Evolutionary conservation across 106 monocot genomes (phyloP).

Genomic region (Agapanthus africanus): DNA sequence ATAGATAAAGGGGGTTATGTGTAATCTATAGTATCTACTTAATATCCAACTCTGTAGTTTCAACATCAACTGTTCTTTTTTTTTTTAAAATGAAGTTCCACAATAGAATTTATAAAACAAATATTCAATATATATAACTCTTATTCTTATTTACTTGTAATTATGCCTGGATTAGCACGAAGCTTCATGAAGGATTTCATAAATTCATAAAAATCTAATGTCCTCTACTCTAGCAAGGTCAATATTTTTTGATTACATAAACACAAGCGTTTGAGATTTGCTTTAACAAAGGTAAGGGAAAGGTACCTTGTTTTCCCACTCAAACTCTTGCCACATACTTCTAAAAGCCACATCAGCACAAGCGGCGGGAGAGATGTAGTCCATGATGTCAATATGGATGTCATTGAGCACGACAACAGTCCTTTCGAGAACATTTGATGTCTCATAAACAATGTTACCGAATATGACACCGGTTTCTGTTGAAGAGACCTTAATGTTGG

Average conservation of each 20-base stretch:
- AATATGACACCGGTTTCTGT: conserved; percentile 95
- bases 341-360: conserved; percentile 85
- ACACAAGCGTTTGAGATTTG: neutral
- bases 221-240: too few species aligned
- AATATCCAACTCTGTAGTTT: neutral
- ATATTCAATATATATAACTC: neutral
- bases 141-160: neutral
- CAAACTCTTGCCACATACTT: conserved; percentile 97
- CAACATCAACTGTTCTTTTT: neutral
- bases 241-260: too few species aligned
- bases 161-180: neutral
- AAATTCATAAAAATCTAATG: too few species aligned
- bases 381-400: conserved; percentile 93
- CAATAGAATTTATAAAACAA: neutral
- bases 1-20: too few species aligned
- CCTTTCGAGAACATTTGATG: conserved; percentile 78
- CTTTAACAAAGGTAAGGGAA: neutral
- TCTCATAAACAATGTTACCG: conserved; percentile 92
- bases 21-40: too few species aligned
- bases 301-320: conserved; percentile 96
- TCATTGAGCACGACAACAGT: conserved; percentile 85
- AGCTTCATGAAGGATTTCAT: neutral
- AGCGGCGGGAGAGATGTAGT: conserved; percentile 79
- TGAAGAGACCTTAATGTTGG: conserved; percentile 93
- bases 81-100: neutral